Percentiles rank a stretch among this genome's conserved stretches.
Conservation (phyloP, 371 early-diverging fungal genomes). For the Mucor circinelloides region DNA sequence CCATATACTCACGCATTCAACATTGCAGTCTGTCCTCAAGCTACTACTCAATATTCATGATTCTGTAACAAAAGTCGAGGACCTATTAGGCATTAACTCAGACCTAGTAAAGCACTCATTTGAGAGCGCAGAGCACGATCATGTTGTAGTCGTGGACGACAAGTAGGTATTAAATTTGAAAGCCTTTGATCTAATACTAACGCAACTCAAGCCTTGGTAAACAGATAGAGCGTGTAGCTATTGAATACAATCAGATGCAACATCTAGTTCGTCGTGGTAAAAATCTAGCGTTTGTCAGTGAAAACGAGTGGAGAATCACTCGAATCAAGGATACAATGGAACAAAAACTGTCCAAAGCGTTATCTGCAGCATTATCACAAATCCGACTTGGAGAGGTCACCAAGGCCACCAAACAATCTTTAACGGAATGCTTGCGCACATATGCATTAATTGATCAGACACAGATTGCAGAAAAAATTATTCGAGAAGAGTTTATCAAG, state of each 20-base stretch:
- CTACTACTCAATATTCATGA: conserved; percentile 73
- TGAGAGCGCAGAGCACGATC: conserved; percentile 8
- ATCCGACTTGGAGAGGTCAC: conserved; percentile 45
- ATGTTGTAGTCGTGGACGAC: conserved; percentile 19
- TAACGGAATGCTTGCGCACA: conserved; percentile 72
- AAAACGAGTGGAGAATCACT: conserved; percentile 77
- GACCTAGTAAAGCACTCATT: conserved; percentile 27
- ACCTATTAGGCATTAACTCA: conserved; percentile 62
- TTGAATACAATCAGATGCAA: conserved; percentile 85
- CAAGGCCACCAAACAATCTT: conserved; percentile 51
- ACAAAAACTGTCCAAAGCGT: conserved; percentile 53
- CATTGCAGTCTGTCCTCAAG: conserved; percentile 58
- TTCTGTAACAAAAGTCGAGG: conserved; percentile 76
- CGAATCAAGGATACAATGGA: conserved; percentile 76
- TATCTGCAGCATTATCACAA: conserved; percentile 49
- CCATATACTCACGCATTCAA: neutral
- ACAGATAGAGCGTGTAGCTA: conserved; percentile 84
- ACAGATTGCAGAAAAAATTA: conserved; percentile 68
- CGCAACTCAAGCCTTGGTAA: conserved; percentile 42
- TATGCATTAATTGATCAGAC: conserved; percentile 78
- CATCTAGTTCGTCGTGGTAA: conserved; percentile 73
- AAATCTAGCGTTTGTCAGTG: conserved; percentile 69
- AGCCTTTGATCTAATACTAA: neutral
- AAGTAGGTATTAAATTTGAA: neutral
- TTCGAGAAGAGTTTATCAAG: conserved; percentile 58